Conservation (phyloP, 2,329 filamentous ascomycete genomes). For the Cytospora piceae region DNA sequence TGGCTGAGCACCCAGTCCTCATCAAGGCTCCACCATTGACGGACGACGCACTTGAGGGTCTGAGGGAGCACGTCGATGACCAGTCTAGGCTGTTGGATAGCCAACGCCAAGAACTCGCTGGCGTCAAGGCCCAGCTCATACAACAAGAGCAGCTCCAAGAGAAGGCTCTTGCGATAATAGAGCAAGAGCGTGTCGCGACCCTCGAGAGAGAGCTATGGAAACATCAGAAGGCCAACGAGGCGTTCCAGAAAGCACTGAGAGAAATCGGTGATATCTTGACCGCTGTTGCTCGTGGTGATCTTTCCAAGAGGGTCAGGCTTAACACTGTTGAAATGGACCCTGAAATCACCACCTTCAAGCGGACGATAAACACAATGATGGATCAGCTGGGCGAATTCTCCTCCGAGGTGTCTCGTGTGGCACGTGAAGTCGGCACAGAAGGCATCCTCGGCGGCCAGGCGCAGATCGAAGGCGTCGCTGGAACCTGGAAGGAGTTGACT, state of each 20-base stretch:
- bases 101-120: constrained; percentile 83
- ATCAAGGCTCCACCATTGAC: constrained; percentile 61
- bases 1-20: constrained; percentile 32
- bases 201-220: constrained; percentile 94
- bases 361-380: constrained; percentile 99
- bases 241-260: constrained; percentile 94
- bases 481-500: constrained; percentile 96
- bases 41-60: constrained; percentile 80
- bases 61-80: constrained; percentile 89
- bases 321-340: constrained; percentile 97
- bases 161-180: constrained; percentile 78
- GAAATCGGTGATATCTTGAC: constrained; percentile 98
- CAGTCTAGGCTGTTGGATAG: constrained; percentile 90
- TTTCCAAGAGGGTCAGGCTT: constrained; percentile 96
- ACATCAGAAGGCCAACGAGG: constrained; percentile 96
- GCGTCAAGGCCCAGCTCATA: constrained; percentile 82
- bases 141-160: constrained; percentile 86
- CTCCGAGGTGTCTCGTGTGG: constrained; percentile 92
- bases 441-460: constrained; percentile 93
- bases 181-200: constrained; percentile 84
- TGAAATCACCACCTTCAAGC: constrained; percentile 96
- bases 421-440: constrained; percentile 94
- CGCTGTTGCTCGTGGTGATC: constrained; percentile 89
- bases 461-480: constrained; percentile 89
- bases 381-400: constrained; percentile 96